Conservation (phyloP, 306 rosid genomes). For the Lithocarpus polystachyus region DNA sequence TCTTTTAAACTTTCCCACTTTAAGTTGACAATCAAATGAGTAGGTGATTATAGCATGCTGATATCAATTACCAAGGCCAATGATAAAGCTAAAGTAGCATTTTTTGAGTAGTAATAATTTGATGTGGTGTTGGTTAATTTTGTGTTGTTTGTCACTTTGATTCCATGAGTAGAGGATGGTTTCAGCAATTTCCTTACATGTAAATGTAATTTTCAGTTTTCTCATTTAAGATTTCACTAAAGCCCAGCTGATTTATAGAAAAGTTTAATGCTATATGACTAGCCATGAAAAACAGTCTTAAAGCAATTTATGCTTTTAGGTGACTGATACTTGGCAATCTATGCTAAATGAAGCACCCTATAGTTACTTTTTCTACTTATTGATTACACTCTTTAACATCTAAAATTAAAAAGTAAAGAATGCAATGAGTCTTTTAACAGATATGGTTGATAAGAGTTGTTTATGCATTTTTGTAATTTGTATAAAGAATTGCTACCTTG, state of each 20-base stretch:
- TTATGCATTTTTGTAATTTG: neutral
- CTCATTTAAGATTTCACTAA: neutral
- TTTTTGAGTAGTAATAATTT: neutral
- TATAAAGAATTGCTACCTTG: neutral
- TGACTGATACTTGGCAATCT: neutral
- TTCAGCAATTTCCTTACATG: neutral
- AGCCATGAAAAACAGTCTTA: neutral
- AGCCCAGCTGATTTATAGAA: neutral
- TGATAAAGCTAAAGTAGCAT: neutral
- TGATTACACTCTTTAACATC: neutral
- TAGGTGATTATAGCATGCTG: neutral
- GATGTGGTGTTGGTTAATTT: neutral
- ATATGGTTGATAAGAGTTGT: neutral
- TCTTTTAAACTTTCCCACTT: neutral
- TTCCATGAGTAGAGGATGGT: neutral
- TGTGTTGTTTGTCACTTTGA: neutral
- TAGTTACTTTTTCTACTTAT: neutral
- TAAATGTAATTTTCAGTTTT: neutral
- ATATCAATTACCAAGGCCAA: neutral
- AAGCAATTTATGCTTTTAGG: neutral
- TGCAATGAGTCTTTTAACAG: neutral
- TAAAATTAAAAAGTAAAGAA: neutral
- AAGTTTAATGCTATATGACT: neutral
- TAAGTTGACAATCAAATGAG: neutral
- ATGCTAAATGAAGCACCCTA: neutral